Percentiles rank a stretch among this genome's conserved stretches.
Evolutionary conservation across 2,329 filamentous ascomycete species (phyloP).

Genomic region (Colletotrichum sp.): DNA sequence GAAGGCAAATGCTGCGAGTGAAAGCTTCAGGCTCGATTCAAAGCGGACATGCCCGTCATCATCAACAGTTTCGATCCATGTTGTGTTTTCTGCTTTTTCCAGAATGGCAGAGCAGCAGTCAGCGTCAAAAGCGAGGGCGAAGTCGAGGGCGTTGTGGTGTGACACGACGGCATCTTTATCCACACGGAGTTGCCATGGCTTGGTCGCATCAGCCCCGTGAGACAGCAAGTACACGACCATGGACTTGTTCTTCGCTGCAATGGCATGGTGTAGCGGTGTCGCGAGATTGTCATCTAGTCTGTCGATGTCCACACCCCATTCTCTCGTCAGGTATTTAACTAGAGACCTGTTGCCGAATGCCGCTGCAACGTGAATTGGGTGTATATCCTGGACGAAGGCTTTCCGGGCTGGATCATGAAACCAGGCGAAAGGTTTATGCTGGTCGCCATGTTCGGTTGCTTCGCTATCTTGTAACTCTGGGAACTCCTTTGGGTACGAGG

Average conservation of each 20-base stretch:
- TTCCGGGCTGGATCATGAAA: no score
- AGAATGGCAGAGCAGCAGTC: no score
- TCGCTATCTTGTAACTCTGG: no score
- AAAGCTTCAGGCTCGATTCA: no score
- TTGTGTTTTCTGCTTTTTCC: accelerated
- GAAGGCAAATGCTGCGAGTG: no score
- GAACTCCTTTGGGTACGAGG: no score
- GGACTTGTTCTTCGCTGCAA: neutral
- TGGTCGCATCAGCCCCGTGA: neutral
- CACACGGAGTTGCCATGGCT: neutral
- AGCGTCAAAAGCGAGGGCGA: neutral
- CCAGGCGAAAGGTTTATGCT: no score
- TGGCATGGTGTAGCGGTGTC: neutral
- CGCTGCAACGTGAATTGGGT: neutral
- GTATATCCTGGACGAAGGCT: no score
- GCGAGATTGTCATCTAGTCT: neutral
- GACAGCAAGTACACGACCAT: neutral
- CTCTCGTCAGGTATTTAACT: neutral
- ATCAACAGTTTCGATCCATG: no score
- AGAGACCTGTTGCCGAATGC: neutral
- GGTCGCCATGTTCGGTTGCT: no score
- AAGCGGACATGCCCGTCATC: no score
- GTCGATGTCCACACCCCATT: neutral
- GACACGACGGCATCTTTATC: neutral
- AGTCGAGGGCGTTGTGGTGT: neutral